These are phyloP conservation scores for Pseudogymnoascus sp. DNA, from an alignment of 2,329 filamentous ascomycete species.

Conservation along the genomic window DNA sequence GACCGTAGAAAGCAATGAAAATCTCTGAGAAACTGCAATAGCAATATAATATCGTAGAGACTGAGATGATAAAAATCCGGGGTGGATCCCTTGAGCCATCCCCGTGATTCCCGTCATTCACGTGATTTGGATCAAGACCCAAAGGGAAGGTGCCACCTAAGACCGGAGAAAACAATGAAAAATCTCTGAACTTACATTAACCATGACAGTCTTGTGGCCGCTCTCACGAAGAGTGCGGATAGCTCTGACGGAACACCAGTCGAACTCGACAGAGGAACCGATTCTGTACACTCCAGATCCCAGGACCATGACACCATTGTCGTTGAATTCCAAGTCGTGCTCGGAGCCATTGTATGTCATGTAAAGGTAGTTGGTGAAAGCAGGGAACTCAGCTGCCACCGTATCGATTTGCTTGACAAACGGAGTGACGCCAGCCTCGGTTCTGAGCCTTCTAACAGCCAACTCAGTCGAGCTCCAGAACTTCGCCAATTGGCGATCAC, in stretches of 20 bases:
- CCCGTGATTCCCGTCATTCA: not conserved
- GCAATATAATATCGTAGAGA: slow-evolving; percentile 14
- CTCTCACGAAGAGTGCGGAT: slow-evolving; percentile 81
- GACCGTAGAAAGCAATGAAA: slow-evolving; percentile 14
- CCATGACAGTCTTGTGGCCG: slow-evolving; percentile 92
- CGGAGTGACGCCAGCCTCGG: slow-evolving; percentile 80
- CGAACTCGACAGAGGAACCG: slow-evolving; percentile 95
- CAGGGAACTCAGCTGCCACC: slow-evolving; percentile 92
- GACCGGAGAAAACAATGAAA: slow-evolving; percentile 15
- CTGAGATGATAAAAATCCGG: not conserved
- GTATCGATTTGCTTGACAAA: slow-evolving; percentile 98
- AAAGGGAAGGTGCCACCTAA: not conserved
- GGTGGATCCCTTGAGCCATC: not conserved
- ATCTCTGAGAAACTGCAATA: not conserved
- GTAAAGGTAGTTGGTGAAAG: slow-evolving; percentile 92
- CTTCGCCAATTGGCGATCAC: slow-evolving; percentile 83
- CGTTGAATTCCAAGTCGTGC: slow-evolving; percentile 75
- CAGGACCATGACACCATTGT: slow-evolving; percentile 91
- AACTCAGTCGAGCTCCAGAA: slow-evolving; percentile 95
- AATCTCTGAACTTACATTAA: slow-evolving; percentile 46
- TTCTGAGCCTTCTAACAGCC: slow-evolving; percentile 72
- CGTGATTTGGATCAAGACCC: not conserved
- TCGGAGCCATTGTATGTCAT: slow-evolving; percentile 89
- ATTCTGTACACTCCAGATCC: slow-evolving; percentile 96
- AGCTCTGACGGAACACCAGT: slow-evolving; percentile 95